These are phyloP conservation scores for Yamadazyma friedrichii DNA, from an alignment of 1,139 yeast genomes.

Conservation along the genomic window DNA sequence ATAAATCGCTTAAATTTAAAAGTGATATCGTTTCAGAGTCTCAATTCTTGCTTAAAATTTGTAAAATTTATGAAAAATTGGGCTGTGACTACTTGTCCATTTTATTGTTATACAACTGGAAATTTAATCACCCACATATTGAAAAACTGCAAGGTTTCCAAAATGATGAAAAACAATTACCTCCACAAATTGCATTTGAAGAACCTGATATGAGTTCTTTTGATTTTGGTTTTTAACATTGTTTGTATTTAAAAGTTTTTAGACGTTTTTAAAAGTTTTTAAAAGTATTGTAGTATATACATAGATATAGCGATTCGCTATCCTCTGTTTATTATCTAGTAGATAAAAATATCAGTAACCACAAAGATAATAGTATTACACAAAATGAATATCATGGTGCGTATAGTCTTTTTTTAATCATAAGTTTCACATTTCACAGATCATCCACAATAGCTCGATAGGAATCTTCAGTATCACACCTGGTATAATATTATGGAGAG, in stretches of 20 bases:
- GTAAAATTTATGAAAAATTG: constrained; percentile 75
- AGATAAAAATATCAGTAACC: no score
- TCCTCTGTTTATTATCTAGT: no score
- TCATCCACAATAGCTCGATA: no score
- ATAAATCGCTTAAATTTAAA: constrained; percentile 48
- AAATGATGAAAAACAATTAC: constrained; percentile 17
- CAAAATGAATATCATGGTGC: no score
- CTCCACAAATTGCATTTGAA: constrained; percentile 54
- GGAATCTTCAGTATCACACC: no score
- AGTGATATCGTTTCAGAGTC: constrained; percentile 45
- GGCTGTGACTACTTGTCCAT: constrained; percentile 84
- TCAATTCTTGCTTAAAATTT: constrained; percentile 58
- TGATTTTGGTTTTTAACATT: constrained; percentile 50
- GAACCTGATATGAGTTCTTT: constrained; percentile 85
- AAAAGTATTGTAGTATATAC: no score
- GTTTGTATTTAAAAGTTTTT: background rate
- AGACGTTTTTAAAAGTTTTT: background rate
- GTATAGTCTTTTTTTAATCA: no score
- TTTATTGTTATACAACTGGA: constrained; percentile 66
- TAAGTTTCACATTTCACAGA: no score
- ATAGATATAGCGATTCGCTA: no score
- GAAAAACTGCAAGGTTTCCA: constrained; percentile 4
- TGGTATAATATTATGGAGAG: no score
- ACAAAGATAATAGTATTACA: no score
- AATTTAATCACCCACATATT: constrained; percentile 39